Conservation (phyloP, 371 early-diverging fungal genomes). For the Mortierella sp. region DNA sequence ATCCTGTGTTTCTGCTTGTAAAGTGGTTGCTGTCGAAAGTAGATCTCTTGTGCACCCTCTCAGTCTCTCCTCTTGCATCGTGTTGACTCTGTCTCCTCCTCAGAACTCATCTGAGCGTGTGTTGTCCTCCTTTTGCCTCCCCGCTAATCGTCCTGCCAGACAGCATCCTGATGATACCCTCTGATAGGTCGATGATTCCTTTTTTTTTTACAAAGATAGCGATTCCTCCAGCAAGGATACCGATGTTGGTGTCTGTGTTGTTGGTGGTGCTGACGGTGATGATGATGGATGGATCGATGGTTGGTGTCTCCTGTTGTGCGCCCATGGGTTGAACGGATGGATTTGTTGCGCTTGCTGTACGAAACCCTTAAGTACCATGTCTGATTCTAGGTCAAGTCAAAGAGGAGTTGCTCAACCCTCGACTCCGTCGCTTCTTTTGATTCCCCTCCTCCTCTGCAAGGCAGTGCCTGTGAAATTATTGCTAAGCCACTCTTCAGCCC, state of each 20-base stretch:
- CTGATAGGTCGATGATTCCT: not conserved
- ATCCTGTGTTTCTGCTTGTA: not conserved
- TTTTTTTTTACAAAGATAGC: not conserved
- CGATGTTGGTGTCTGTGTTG: not conserved
- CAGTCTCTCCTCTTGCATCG: not conserved
- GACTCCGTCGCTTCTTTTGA: not conserved
- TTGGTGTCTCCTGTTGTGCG: not conserved
- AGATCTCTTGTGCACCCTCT: not conserved
- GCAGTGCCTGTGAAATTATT: not conserved
- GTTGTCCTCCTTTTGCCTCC: too few species aligned
- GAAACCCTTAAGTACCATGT: constrained; percentile 11
- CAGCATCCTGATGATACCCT: not conserved
- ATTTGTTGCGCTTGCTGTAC: not conserved
- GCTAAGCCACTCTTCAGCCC: not conserved
- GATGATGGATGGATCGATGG: constrained; percentile 7
- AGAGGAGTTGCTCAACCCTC: constrained; percentile 10
- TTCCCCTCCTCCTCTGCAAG: not conserved
- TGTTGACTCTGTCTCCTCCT: not conserved
- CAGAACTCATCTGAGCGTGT: not conserved
- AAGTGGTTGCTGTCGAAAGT: not conserved
- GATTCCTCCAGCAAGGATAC: not conserved
- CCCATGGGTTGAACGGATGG: not conserved
- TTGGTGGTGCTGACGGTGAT: not conserved
- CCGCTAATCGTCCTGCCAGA: not conserved
- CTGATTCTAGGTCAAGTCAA: constrained; percentile 13